Conservation (phyloP, 2,329 filamentous ascomycete genomes). For the Phaeophleospora eucalypticola region DNA sequence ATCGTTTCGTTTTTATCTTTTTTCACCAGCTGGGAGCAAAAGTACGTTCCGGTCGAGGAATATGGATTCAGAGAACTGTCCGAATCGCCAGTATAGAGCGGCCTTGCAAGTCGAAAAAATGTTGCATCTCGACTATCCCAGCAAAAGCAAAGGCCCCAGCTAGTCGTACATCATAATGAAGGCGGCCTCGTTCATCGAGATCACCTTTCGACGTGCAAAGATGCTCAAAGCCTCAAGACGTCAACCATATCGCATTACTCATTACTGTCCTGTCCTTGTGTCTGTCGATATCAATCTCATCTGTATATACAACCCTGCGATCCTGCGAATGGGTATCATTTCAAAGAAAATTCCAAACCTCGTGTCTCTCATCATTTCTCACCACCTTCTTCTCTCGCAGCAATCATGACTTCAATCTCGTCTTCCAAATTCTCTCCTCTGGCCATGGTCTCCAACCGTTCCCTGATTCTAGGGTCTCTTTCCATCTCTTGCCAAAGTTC, state of each 20-base stretch:
- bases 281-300: neutral
- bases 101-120: neutral
- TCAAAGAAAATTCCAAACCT: too few species aligned
- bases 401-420: neutral
- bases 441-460: constrained; percentile 15
- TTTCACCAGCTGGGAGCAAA: constrained; percentile 21
- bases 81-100: constrained; percentile 7
- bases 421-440: constrained; percentile 12
- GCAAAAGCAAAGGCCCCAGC: too few species aligned
- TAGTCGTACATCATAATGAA: too few species aligned
- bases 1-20: constrained; percentile 16
- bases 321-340: neutral
- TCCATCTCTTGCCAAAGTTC: constrained; percentile 28
- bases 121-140: too few species aligned
- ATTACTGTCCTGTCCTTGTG: neutral
- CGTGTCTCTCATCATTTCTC: too few species aligned
- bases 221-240: too few species aligned
- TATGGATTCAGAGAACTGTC: constrained; percentile 24
- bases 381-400: neutral
- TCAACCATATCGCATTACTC: neutral
- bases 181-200: too few species aligned
- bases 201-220: too few species aligned
- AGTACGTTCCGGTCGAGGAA: constrained; percentile 25
- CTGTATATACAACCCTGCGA: neutral
- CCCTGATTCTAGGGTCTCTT: constrained; percentile 16